Evolutionary conservation across 1,284 basidiomycete genomes (phyloP).

Genomic region (Cystobasidium slooffiae): DNA sequence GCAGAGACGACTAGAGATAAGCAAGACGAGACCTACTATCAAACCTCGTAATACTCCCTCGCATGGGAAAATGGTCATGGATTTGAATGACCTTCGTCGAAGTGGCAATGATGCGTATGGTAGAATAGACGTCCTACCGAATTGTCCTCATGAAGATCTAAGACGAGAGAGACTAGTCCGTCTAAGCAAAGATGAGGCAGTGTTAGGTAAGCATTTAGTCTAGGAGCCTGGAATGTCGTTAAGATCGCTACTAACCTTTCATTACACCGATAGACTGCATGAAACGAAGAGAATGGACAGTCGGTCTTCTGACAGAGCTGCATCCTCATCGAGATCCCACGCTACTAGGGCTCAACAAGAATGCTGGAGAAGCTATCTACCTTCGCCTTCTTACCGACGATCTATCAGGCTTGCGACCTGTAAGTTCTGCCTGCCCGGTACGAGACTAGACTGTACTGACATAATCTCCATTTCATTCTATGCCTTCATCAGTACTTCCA

Average conservation of each 20-base stretch:
- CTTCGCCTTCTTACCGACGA: slow-evolving; percentile 49
- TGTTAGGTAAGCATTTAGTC: slow-evolving; percentile 46
- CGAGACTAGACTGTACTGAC: slow-evolving; percentile 53
- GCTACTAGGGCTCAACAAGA: slow-evolving; percentile 71
- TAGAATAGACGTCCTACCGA: slow-evolving; percentile 46
- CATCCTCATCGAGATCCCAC: slow-evolving; percentile 74
- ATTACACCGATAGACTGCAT: slow-evolving; percentile 47
- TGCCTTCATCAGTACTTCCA: slow-evolving; percentile 70
- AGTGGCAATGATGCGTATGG: slow-evolving; percentile 45
- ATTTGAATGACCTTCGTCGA: slow-evolving; percentile 32
- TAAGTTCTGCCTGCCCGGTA: slow-evolving; percentile 27
- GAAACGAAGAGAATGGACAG: slow-evolving; percentile 52
- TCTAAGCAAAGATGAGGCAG: slow-evolving; percentile 47
- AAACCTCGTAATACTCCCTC: not conserved
- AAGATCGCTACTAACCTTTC: no score
- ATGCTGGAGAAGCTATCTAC: slow-evolving; percentile 60
- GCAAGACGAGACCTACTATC: slow-evolving; percentile 38
- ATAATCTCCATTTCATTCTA: slow-evolving; percentile 66
- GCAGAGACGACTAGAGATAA: slow-evolving; percentile 41
- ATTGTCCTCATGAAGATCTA: slow-evolving; percentile 40
- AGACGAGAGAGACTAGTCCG: slow-evolving; percentile 46
- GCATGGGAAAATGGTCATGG: slow-evolving; percentile 35
- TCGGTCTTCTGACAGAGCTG: slow-evolving; percentile 71
- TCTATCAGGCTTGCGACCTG: slow-evolving; percentile 33
- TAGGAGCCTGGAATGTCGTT: no score